A percentile compares a stretch with the other conserved stretches of the same genome.
Evolutionary conservation across 2,329 filamentous ascomycete genomes (phyloP).

Genomic region (Xylaria sp.): DNA sequence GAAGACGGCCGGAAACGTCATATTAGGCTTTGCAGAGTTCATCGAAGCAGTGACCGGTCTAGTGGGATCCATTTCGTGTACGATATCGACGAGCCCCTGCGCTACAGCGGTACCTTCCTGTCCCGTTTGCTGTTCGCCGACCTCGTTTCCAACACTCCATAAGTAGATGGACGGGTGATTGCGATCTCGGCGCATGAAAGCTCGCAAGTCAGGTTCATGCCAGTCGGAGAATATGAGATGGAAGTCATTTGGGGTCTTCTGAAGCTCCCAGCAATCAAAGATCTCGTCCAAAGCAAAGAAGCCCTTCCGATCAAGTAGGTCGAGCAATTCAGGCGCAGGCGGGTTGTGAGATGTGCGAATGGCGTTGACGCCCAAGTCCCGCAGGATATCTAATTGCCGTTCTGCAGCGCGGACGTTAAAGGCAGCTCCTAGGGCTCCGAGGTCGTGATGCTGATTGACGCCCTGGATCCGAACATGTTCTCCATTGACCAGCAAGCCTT

Average conservation of each 20-base stretch:
- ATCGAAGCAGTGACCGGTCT: conserved; percentile 58
- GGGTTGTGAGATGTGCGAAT: conserved; percentile 65
- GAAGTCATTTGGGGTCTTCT: conserved; percentile 61
- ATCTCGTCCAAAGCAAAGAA: conserved; percentile 65
- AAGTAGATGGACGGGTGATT: conserved; percentile 64
- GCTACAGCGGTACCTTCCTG: conserved; percentile 39
- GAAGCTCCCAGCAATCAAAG: conserved; percentile 62
- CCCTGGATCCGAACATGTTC: conserved; percentile 58
- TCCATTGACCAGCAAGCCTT: conserved; percentile 60
- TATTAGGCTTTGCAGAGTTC: conserved; percentile 58
- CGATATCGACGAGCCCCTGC: conserved; percentile 55
- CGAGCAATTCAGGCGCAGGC: conserved; percentile 61
- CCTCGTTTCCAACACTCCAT: conserved; percentile 67
- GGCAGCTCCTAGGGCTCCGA: conserved; percentile 62
- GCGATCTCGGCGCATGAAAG: conserved; percentile 63
- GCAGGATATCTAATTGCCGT: conserved; percentile 60
- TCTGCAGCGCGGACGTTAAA: conserved; percentile 62
- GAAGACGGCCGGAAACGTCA: conserved; percentile 54
- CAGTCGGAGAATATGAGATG: conserved; percentile 64
- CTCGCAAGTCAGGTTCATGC: conserved; percentile 63
- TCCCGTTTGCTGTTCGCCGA: conserved; percentile 57
- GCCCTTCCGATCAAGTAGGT: conserved; percentile 61
- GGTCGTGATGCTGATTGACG: conserved; percentile 62
- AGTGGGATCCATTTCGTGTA: conserved; percentile 60
- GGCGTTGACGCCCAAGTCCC: conserved; percentile 62